Evolutionary conservation across 2,329 filamentous ascomycete species (phyloP).

Genomic region (Fusarium lateritium): DNA sequence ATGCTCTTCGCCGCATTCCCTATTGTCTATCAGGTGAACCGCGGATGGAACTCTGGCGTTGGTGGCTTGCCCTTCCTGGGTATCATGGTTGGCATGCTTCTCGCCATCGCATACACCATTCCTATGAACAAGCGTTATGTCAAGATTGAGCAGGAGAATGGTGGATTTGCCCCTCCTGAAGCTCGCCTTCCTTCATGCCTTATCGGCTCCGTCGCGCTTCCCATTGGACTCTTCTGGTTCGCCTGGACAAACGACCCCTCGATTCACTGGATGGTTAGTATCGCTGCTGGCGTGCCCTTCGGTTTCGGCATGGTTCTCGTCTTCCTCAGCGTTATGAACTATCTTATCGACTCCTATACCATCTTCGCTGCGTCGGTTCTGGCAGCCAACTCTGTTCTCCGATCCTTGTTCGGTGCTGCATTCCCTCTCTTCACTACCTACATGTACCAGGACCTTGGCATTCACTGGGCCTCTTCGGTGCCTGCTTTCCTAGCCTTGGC

Average conservation of each 20-base stretch:
- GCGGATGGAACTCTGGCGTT: slow-evolving; percentile 40
- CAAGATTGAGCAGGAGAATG: slow-evolving; percentile 35
- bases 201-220: slow-evolving; percentile 27
- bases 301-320: slow-evolving; percentile 69
- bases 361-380: slow-evolving; percentile 42
- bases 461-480: slow-evolving; percentile 42
- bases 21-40: slow-evolving; percentile 73
- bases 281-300: slow-evolving; percentile 58
- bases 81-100: slow-evolving; percentile 43
- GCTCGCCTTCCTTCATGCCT: slow-evolving; percentile 38
- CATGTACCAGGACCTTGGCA: slow-evolving; percentile 40
- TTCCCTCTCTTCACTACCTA: slow-evolving; percentile 41
- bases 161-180: slow-evolving; percentile 39
- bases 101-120: slow-evolving; percentile 35
- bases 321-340: slow-evolving; percentile 45
- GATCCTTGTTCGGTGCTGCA: slow-evolving; percentile 41
- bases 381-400: slow-evolving; percentile 38
- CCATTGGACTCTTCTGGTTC: slow-evolving; percentile 68
- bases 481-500: slow-evolving; percentile 39
- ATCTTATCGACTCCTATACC: slow-evolving; percentile 43
- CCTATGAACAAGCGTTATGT: slow-evolving; percentile 40
- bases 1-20: slow-evolving; percentile 80
- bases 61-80: slow-evolving; percentile 40
- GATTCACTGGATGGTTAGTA: slow-evolving; percentile 67
- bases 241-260: slow-evolving; percentile 69